These are phyloP conservation scores for Phytophthora tubulina DNA, from an alignment of 352 stramenopile species.

Conservation along the genomic window DNA sequence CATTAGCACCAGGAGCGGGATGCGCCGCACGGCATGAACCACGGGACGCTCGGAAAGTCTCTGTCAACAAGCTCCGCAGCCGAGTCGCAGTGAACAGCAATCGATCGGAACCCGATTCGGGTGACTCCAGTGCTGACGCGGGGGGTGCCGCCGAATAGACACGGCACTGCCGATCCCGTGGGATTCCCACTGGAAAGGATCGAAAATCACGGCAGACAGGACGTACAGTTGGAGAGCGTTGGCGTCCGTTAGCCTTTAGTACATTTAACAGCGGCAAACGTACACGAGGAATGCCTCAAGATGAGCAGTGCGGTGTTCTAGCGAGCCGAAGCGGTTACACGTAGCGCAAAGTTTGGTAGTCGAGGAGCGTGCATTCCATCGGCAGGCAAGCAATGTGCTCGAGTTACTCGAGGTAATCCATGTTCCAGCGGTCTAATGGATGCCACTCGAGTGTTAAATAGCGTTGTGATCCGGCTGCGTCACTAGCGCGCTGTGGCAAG, in stretches of 20 bases:
- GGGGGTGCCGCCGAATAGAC: no score
- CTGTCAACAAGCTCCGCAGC: background rate
- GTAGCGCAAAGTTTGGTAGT: no score
- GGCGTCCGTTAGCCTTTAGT: background rate
- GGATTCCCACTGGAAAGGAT: background rate
- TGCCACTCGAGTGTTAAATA: constrained; percentile 29
- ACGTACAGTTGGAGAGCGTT: constrained; percentile 7
- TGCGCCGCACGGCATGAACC: background rate
- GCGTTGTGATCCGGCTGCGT: constrained; percentile 10
- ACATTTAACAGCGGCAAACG: background rate
- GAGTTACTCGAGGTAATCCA: background rate
- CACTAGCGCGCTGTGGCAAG: constrained; percentile 1
- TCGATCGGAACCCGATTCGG: no score
- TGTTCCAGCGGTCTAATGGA: constrained; percentile 23
- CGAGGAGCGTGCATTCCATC: no score
- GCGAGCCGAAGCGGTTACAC: background rate
- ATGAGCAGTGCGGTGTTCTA: background rate
- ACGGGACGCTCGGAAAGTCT: background rate
- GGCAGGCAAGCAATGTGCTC: no score
- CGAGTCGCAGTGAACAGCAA: background rate
- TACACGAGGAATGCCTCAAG: background rate
- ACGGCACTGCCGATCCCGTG: constrained; percentile 2
- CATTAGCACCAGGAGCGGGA: background rate
- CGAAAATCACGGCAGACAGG: background rate
- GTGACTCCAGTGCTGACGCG: background rate